phyloP scores from a whole-genome alignment of 2,329 filamentous ascomycete genomes.

The Paecilomyces sp. region DNA sequence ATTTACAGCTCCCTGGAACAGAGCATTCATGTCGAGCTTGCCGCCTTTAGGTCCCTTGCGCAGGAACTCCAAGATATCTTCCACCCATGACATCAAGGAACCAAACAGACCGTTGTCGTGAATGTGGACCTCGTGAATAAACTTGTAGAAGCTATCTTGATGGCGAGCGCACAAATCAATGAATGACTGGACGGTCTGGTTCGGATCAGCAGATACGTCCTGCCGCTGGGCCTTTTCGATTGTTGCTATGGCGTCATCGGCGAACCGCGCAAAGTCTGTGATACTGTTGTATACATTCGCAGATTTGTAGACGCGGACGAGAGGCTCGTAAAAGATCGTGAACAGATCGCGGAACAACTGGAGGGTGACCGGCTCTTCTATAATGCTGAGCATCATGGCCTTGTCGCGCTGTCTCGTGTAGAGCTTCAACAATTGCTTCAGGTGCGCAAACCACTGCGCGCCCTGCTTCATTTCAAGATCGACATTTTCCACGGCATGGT shows the following conservation, averaged over 20 bases:
- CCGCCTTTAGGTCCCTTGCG: slow-evolving; percentile 76
- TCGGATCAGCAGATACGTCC: slow-evolving; percentile 89
- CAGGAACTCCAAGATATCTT: slow-evolving; percentile 89
- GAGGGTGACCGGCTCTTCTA: slow-evolving; percentile 96
- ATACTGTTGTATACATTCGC: slow-evolving; percentile 97
- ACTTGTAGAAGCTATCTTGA: slow-evolving; percentile 97
- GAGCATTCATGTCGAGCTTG: slow-evolving; percentile 86
- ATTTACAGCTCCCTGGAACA: slow-evolving; percentile 74
- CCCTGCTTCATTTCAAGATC: slow-evolving; percentile 84
- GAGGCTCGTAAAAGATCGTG: slow-evolving; percentile 96
- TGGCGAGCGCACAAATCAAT: slow-evolving; percentile 94
- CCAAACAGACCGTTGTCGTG: slow-evolving; percentile 97
- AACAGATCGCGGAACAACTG: slow-evolving; percentile 93
- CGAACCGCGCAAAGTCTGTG: slow-evolving; percentile 88
- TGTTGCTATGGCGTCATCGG: slow-evolving; percentile 85
- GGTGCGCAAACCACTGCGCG: slow-evolving; percentile 83
- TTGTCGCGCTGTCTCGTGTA: slow-evolving; percentile 90
- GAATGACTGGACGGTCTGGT: slow-evolving; percentile 96
- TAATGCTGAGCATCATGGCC: slow-evolving; percentile 90
- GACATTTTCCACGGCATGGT: slow-evolving; percentile 83
- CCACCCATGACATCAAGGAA: slow-evolving; percentile 94
- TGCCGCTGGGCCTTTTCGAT: slow-evolving; percentile 60
- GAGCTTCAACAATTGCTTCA: slow-evolving; percentile 92
- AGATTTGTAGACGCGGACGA: slow-evolving; percentile 95
- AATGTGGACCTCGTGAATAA: slow-evolving; percentile 93